Evolutionary conservation across 2,329 filamentous ascomycete genomes (phyloP).

Genomic region (Penicillium sclerotiorum): DNA sequence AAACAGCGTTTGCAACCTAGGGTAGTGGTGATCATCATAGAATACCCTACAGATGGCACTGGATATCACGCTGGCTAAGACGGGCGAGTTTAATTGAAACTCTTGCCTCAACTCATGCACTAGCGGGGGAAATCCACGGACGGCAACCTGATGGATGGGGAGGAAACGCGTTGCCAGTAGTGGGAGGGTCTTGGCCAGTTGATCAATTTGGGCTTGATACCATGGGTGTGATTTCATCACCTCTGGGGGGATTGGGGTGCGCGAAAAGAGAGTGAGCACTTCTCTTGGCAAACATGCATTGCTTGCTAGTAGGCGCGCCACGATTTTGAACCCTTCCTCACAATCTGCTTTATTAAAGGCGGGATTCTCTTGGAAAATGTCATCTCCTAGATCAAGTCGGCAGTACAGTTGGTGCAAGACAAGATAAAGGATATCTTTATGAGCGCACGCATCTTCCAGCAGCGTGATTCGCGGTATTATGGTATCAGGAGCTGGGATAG

Average conservation of each 20-base stretch:
- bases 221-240: conserved; percentile 29
- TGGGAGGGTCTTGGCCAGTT: conserved; percentile 42
- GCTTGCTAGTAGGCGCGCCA: conserved; percentile 44
- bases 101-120: conserved; percentile 57
- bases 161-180: conserved; percentile 49
- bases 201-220: conserved; percentile 34
- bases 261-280: background rate
- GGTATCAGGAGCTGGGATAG: too few species aligned
- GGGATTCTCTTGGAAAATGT: conserved; percentile 38
- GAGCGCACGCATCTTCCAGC: conserved; percentile 58
- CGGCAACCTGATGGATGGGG: conserved; percentile 13
- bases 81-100: conserved; percentile 54
- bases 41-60: conserved; percentile 34
- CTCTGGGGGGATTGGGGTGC: background rate
- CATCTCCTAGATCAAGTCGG: conserved; percentile 48
- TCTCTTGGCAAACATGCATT: conserved; percentile 35
- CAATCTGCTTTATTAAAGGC: conserved; percentile 39
- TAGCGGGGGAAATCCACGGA: conserved; percentile 56
- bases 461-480: conserved; percentile 57
- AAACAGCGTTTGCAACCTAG: background rate
- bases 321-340: conserved; percentile 32
- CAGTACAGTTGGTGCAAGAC: conserved; percentile 68
- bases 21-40: conserved; percentile 6
- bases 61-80: conserved; percentile 60
- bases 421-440: conserved; percentile 65